Conservation (phyloP, 345 rosid species). For the Populus euphratica region DNA sequence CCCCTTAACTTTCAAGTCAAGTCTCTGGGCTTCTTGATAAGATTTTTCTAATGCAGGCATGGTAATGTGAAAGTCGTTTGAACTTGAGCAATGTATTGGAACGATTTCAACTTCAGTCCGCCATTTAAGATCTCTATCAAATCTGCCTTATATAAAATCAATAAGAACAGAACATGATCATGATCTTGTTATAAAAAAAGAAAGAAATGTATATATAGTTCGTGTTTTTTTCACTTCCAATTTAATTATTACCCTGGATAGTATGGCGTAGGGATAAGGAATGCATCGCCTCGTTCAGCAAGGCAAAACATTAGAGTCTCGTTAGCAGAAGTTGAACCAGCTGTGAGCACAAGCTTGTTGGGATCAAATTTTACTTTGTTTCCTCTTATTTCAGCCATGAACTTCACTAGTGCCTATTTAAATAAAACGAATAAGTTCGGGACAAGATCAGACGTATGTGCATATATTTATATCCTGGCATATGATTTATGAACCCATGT, state of each 20-base stretch:
- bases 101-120: constrained; percentile 33
- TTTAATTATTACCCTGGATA: constrained; percentile 27
- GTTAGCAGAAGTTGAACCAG: constrained; percentile 36
- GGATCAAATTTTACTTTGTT: constrained; percentile 27
- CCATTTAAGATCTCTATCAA: constrained; percentile 36
- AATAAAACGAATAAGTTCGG: not conserved
- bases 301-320: constrained; percentile 34
- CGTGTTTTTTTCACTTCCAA: no score
- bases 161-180: no score
- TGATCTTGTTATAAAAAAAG: not conserved
- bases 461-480: not conserved
- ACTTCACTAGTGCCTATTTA: constrained; percentile 19
- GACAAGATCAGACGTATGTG: not conserved
- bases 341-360: constrained; percentile 31
- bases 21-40: constrained; percentile 12
- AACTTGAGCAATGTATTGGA: constrained; percentile 30
- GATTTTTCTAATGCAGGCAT: constrained; percentile 18
- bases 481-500: not conserved
- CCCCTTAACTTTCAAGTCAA: constrained; percentile 23
- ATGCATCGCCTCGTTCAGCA: constrained; percentile 30
- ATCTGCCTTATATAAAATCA: constrained; percentile 13
- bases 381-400: constrained; percentile 26
- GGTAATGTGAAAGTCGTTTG: constrained; percentile 22
- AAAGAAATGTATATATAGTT: not conserved
- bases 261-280: constrained; percentile 32